Evolutionary conservation across 1,284 basidiomycete species (phyloP), one percentile per base, ranked within the genome.

Genomic region (Pseudozyma tsukubaensis): DNA sequence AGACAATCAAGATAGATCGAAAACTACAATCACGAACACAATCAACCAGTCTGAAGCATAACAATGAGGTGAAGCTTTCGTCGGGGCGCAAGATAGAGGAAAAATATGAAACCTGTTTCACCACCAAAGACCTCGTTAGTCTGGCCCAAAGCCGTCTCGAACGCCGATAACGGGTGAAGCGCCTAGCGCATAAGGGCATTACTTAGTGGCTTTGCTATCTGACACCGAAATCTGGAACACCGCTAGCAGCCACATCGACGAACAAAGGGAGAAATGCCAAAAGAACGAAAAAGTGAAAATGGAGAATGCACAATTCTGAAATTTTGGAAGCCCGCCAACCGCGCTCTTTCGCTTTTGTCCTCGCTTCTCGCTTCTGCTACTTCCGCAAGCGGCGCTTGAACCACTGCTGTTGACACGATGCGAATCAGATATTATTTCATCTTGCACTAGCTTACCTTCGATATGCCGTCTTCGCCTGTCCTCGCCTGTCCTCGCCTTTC

Each of bases 191-290:
- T 35, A 21, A 34, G 40, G 19, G 44, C 49, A 5, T 32, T 34
- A 29, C 48, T 3, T 14, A 29, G 39, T 40, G 44, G 42, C 57
- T 35, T 45, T n/a, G 12, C 19, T 39, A n/a, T n/a, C 55, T 48
- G 50, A 55, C 42, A 21, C 24, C 39, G 35, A 56, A 52, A 50
- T 52, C 50, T 52, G 54, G 54, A 63, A 63, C 60, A 48, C 40
- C 36, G 32, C 37, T 39, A 50, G 21, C 44, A 36, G 53, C 53
- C 59, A 55, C 47, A 48, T n/a, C 24, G 47, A 10, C 42, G 24
- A 18, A 36, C 19, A 16, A 35, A 34, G n/a, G 14, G n/a, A 18
- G 14, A 5, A 34, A 34, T 48, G n/a, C 19, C 34, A 37, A 19
- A 35, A 43, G n/a, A 1, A 21, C 43, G 3, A 21, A 13, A 44